Evolutionary conservation across 768 basidiomycete genomes (phyloP).

Genomic region (Arthromyces matolae): DNA sequence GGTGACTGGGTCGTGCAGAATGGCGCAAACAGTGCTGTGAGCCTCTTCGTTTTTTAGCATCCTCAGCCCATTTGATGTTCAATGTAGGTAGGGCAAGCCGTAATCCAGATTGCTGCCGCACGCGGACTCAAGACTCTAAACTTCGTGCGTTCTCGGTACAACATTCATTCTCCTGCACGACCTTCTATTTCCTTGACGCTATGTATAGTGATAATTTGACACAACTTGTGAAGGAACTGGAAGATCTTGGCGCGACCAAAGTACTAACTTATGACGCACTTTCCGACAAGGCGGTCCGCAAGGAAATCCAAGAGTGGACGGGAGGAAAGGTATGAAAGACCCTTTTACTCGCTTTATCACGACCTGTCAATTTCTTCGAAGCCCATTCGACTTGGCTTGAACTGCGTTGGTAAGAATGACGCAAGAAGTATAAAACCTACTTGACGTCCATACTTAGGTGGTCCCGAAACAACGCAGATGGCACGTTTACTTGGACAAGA

Average conservation of each 20-base stretch:
- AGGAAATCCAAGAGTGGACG: constrained; percentile 61
- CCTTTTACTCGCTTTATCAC: background rate
- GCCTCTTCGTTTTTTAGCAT: constrained; percentile 20
- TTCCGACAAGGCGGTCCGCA: constrained; percentile 47
- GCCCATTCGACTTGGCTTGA: constrained; percentile 45
- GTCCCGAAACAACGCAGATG: constrained; percentile 68
- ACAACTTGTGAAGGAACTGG: constrained; percentile 46
- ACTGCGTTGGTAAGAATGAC: constrained; percentile 41
- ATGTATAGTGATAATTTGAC: constrained; percentile 52
- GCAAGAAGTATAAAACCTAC: background rate
- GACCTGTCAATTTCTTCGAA: constrained; percentile 12
- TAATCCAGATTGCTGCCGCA: constrained; percentile 80
- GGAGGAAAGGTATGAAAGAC: constrained; percentile 44
- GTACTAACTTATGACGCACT: constrained; percentile 79
- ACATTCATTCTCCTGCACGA: constrained; percentile 8
- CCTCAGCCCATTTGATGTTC: constrained; percentile 5
- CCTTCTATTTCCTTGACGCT: background rate
- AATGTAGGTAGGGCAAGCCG: constrained; percentile 74
- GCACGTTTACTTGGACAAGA: constrained; percentile 59
- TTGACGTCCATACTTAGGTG: constrained; percentile 35
- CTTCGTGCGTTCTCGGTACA: constrained; percentile 67
- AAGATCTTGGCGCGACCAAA: constrained; percentile 65
- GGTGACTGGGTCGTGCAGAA: constrained; percentile 87
- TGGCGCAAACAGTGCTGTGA: constrained; percentile 78
- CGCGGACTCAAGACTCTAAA: constrained; percentile 76